Conservation (phyloP, 805 yeast species). For the Pichia kluyveri region DNA sequence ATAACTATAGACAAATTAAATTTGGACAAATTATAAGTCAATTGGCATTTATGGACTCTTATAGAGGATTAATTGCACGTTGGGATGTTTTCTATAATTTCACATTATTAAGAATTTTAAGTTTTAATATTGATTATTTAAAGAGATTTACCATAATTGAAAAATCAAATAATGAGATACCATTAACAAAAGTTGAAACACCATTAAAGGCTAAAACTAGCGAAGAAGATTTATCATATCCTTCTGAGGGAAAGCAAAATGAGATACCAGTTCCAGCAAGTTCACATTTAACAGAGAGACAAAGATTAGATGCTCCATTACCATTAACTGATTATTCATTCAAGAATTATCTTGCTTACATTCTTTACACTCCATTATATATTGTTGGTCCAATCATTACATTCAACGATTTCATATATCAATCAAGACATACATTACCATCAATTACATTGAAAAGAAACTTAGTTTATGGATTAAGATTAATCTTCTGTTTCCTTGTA, state of each 20-base stretch:
- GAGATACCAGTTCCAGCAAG: not conserved
- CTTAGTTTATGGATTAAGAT: conserved; percentile 54
- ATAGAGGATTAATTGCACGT: conserved; percentile 69
- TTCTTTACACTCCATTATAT: conserved; percentile 79
- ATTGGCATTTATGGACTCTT: conserved; percentile 52
- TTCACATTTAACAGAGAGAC: conserved; percentile 42
- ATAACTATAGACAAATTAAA: conserved; percentile 45
- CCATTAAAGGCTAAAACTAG: conserved; percentile 12
- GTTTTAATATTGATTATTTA: conserved; percentile 72
- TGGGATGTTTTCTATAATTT: conserved; percentile 98
- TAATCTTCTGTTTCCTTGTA: conserved; percentile 62
- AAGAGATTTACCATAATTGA: conserved; percentile 26
- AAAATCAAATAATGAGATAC: conserved; percentile 4
- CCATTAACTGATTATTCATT: conserved; percentile 51
- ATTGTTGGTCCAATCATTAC: conserved; percentile 94
- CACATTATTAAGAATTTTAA: conserved; percentile 72
- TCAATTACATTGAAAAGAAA: conserved; percentile 50
- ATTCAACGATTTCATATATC: conserved; percentile 83
- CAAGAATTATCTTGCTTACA: conserved; percentile 64
- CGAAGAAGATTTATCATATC: conserved; percentile 5
- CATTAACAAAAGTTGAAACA: not conserved
- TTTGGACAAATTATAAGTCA: conserved; percentile 33
- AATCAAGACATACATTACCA: conserved; percentile 48
- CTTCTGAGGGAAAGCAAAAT: not conserved
- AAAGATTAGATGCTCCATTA: conserved; percentile 56